A percentile compares a stretch with the other conserved stretches of the same genome.
phyloP scores from a whole-genome alignment of 2,329 filamentous ascomycete species.

The Ambrosiella beaveri region DNA sequence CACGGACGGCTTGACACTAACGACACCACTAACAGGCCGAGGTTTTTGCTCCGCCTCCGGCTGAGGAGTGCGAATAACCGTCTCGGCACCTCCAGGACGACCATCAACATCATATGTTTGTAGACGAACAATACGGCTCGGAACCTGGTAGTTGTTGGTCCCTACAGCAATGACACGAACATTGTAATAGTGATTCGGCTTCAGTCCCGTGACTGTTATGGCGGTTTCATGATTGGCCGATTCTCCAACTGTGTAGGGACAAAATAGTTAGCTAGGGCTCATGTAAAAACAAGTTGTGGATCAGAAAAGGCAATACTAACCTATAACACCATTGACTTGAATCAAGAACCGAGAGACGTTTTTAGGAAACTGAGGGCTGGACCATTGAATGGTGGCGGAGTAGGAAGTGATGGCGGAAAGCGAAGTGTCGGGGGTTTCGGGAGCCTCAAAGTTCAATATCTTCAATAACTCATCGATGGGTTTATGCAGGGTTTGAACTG shows the following conservation, averaged over 20 bases:
- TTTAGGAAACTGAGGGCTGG: conserved; percentile 45
- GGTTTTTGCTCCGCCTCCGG: conserved; percentile 32
- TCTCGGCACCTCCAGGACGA: conserved; percentile 40
- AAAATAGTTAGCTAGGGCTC: background rate
- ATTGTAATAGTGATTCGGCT: conserved; percentile 80
- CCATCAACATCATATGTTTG: conserved; percentile 55
- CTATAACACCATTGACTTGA: conserved; percentile 82
- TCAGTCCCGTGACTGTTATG: conserved; percentile 69
- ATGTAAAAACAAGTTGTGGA: background rate
- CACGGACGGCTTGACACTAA: conserved; percentile 30
- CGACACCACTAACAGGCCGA: conserved; percentile 23
- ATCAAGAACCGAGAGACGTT: conserved; percentile 77
- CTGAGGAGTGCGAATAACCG: conserved; percentile 39
- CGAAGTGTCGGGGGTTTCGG: conserved; percentile 73
- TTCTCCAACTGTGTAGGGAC: conserved; percentile 49
- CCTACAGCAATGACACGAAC: conserved; percentile 86
- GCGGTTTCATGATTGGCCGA: conserved; percentile 58
- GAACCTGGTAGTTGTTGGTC: conserved; percentile 78
- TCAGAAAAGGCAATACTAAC: conserved; percentile 29
- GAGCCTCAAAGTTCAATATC: conserved; percentile 86
- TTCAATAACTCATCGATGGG: conserved; percentile 81
- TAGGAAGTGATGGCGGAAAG: conserved; percentile 77
- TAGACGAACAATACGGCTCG: conserved; percentile 69
- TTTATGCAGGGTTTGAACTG: conserved; percentile 76
- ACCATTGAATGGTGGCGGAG: conserved; percentile 83